Evolutionary conservation across 768 basidiomycete species (phyloP).

Genomic region (Naganishia kalamii): DNA sequence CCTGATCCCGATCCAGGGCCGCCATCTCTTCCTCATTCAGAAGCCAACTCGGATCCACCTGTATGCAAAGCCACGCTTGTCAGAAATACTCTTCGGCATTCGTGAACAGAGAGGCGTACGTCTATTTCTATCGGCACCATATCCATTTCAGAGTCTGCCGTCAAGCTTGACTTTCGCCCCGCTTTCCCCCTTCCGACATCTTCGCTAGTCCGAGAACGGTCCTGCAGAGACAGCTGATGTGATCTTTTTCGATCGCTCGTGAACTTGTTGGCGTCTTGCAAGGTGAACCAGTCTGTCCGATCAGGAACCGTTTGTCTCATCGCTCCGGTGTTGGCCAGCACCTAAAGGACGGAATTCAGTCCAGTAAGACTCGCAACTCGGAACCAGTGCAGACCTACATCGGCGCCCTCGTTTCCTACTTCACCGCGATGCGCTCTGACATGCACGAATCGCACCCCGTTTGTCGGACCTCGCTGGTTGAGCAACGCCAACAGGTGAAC

Average conservation of each 20-base stretch:
- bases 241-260: background rate
- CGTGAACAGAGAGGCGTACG: slow-evolving; percentile 19
- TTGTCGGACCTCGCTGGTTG: slow-evolving; percentile 50
- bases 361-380: background rate
- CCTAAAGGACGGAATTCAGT: slow-evolving; percentile 20
- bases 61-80: background rate
- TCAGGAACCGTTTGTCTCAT: slow-evolving; percentile 28
- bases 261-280: slow-evolving; percentile 27
- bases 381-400: slow-evolving; percentile 45
- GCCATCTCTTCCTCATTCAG: slow-evolving; percentile 34
- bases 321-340: slow-evolving; percentile 38
- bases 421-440: slow-evolving; percentile 74
- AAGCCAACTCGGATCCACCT: slow-evolving; percentile 39
- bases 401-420: slow-evolving; percentile 81
- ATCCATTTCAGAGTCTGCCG: background rate
- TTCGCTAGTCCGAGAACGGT: background rate
- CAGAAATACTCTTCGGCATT: no score
- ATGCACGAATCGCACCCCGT: slow-evolving; percentile 57
- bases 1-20: slow-evolving; percentile 24
- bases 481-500: slow-evolving; percentile 63
- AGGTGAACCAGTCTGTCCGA: slow-evolving; percentile 35
- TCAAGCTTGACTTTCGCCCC: background rate
- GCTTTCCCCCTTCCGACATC: background rate
- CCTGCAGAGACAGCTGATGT: no score
- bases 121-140: slow-evolving; percentile 32